Evolutionary conservation across 1,284 basidiomycete species (phyloP).

Genomic region (Vanrija sp.): DNA sequence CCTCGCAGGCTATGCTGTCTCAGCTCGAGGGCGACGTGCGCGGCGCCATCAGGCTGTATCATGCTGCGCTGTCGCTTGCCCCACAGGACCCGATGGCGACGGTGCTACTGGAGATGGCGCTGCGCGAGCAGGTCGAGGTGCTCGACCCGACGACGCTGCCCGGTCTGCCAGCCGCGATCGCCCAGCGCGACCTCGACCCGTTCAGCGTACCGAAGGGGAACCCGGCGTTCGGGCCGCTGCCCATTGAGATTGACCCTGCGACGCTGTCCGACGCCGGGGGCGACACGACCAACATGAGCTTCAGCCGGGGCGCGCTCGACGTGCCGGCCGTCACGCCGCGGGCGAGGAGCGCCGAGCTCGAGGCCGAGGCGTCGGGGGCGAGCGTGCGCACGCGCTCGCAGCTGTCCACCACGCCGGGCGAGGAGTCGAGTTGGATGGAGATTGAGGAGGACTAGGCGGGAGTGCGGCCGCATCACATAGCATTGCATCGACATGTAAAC

Average conservation of each 20-base stretch:
- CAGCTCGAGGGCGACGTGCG: constrained; percentile 70
- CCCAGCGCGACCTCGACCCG: constrained; percentile 36
- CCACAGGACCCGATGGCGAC: constrained; percentile 82
- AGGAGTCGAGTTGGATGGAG: constrained; percentile 38
- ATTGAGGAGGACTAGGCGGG: constrained; percentile 35
- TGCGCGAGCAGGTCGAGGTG: constrained; percentile 53
- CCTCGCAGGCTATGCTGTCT: constrained; percentile 76
- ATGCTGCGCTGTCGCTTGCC: constrained; percentile 79
- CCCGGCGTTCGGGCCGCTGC: constrained; percentile 35
- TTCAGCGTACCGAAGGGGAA: constrained; percentile 43
- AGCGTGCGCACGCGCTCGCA: background rate
- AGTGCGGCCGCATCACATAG: background rate
- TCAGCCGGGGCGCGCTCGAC: background rate
- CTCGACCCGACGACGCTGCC: constrained; percentile 38
- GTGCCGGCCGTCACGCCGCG: background rate
- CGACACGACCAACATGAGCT: constrained; percentile 5
- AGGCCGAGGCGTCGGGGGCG: background rate
- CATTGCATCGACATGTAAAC: background rate
- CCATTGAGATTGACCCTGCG: constrained; percentile 29
- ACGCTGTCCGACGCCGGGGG: constrained; percentile 29
- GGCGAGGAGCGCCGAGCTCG: background rate
- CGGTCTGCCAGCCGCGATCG: constrained; percentile 35
- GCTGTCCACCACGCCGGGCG: constrained; percentile 5
- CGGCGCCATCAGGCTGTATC: constrained; percentile 77
- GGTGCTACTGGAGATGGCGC: constrained; percentile 76